phyloP scores from a whole-genome alignment of 805 yeast genomes.

The Jamesozyma lodderae region DNA sequence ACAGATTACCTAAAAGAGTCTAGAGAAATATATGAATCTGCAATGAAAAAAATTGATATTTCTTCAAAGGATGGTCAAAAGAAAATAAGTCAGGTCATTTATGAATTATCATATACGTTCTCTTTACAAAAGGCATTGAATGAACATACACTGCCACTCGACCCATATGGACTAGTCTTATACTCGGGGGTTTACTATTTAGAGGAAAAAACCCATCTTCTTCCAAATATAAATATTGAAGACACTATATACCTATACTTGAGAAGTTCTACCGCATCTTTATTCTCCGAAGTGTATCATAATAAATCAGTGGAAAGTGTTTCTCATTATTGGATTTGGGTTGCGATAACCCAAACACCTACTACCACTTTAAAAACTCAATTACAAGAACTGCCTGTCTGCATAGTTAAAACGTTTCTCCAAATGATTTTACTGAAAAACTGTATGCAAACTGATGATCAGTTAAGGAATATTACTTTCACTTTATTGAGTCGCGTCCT shows the following conservation, averaged over 20 bases:
- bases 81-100: conserved; percentile 23
- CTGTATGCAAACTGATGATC: conserved; percentile 32
- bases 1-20: conserved; percentile 31
- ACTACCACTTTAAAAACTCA: conserved; percentile 12
- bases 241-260: conserved; percentile 34
- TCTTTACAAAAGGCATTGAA: conserved; percentile 25
- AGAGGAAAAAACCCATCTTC: conserved; percentile 11
- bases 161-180: conserved; percentile 30
- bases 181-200: conserved; percentile 17
- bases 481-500: conserved; percentile 58
- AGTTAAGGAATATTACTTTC: conserved; percentile 37
- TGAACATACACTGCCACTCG: conserved; percentile 22
- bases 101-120: conserved; percentile 33
- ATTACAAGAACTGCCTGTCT: conserved; percentile 22
- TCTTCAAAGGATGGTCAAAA: conserved; percentile 27
- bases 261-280: conserved; percentile 35
- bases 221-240: conserved; percentile 10
- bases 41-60: conserved; percentile 18
- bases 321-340: conserved; percentile 32
- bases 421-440: conserved; percentile 35
- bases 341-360: conserved; percentile 18
- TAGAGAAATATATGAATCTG: conserved; percentile 32
- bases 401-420: conserved; percentile 32
- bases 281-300: conserved; percentile 21
- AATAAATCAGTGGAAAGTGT: conserved; percentile 24